phyloP scores from a whole-genome alignment of 139 green algal species.

The Chlamydomonas sp. region DNA sequence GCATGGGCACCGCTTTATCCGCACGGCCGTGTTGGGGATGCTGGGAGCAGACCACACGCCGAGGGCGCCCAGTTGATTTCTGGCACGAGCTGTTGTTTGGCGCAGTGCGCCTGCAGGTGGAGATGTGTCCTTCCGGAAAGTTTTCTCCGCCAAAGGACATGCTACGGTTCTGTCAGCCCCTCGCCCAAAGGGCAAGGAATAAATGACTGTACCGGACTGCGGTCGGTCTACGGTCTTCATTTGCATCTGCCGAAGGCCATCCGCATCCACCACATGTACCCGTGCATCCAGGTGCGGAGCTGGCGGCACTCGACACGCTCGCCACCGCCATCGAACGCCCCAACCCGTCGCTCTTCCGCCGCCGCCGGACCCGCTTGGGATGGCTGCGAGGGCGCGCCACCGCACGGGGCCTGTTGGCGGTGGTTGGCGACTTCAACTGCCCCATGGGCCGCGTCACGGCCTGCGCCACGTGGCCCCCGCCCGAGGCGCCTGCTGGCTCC shows the following conservation, averaged over 20 bases:
- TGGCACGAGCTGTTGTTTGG: background rate
- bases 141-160: no score
- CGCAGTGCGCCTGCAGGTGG: no score
- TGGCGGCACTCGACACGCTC: slow-evolving; percentile 12
- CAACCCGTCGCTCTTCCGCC: slow-evolving; percentile 17
- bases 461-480: background rate
- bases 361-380: background rate
- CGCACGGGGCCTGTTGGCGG: background rate
- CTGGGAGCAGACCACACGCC: background rate
- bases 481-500: background rate
- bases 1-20: no score
- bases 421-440: slow-evolving; percentile 38
- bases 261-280: background rate
- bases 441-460: background rate
- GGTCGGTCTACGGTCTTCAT: no score
- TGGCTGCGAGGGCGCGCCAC: background rate
- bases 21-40: background rate
- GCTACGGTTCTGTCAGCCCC: no score
- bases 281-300: background rate
- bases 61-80: background rate
- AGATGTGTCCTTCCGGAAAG: no score
- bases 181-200: no score
- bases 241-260: no score
- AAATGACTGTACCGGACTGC: no score
- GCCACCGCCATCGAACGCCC: background rate